These are phyloP conservation scores for Paraglomus brasilianum DNA, from an alignment of 192 early-diverging fungal species.

Conservation along the genomic window DNA sequence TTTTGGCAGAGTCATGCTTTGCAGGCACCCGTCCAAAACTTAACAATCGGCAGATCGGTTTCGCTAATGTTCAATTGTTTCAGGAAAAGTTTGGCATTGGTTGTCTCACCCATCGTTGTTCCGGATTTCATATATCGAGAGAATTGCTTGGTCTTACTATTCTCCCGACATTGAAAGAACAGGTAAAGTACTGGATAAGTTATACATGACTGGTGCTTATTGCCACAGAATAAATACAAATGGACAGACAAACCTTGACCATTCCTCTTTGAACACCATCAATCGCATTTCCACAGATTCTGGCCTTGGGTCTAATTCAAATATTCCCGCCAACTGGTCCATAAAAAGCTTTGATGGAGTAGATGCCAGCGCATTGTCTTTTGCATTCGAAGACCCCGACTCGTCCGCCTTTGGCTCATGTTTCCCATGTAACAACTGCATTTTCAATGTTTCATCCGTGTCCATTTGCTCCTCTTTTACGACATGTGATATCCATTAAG, in stretches of 20 bases:
- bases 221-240: not conserved
- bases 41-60: constrained; percentile 21
- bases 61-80: constrained; percentile 20
- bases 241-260: constrained; percentile 4
- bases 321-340: constrained; percentile 18
- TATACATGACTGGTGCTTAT: not conserved
- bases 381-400: not conserved
- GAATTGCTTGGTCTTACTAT: constrained; percentile 25
- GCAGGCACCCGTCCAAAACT: constrained; percentile 14
- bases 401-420: constrained; percentile 17
- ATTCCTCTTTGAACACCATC: constrained; percentile 28
- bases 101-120: not conserved
- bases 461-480: not conserved
- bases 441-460: not conserved
- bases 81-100: not conserved
- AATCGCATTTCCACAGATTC: constrained; percentile 25
- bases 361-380: not conserved
- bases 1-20: not conserved
- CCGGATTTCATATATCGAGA: constrained; percentile 4
- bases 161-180: not conserved
- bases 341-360: constrained; percentile 19
- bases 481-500: not conserved
- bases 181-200: not conserved
- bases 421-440: constrained; percentile 5
- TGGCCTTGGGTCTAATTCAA: constrained; percentile 9